phyloP scores from a whole-genome alignment of 306 rosid genomes.

The Malus sieversii region DNA sequence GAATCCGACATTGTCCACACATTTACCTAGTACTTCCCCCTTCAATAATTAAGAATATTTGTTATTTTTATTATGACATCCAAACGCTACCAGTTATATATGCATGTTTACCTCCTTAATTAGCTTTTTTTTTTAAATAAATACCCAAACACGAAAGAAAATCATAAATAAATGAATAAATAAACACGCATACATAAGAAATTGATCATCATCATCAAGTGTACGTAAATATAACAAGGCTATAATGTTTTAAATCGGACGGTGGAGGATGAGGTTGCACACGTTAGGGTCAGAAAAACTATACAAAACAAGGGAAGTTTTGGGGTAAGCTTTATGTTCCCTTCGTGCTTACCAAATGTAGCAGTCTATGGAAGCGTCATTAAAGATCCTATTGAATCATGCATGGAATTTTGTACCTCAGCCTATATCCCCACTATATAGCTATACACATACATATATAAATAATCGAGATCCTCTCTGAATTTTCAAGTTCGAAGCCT shows the following conservation, averaged over 20 bases:
- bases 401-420: neutral
- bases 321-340: constrained; percentile 34
- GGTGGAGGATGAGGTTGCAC: neutral
- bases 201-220: too few species aligned
- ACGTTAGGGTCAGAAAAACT: neutral
- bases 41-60: too few species aligned
- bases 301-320: constrained; percentile 24
- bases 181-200: too few species aligned
- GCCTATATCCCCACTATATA: constrained; percentile 27
- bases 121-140: too few species aligned
- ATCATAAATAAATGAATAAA: neutral
- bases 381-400: neutral
- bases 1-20: too few species aligned
- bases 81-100: neutral
- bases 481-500: too few species aligned
- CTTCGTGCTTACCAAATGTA: constrained; percentile 40
- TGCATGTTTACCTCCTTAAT: neutral
- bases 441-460: neutral
- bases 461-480: too few species aligned
- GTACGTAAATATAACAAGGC: neutral
- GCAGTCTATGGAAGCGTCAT: constrained; percentile 44
- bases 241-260: neutral
- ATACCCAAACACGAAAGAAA: too few species aligned
- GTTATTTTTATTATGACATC: neutral
- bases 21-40: neutral